These are phyloP conservation scores for Collybia sp. DNA, from an alignment of 768 basidiomycete species.

Conservation along the genomic window DNA sequence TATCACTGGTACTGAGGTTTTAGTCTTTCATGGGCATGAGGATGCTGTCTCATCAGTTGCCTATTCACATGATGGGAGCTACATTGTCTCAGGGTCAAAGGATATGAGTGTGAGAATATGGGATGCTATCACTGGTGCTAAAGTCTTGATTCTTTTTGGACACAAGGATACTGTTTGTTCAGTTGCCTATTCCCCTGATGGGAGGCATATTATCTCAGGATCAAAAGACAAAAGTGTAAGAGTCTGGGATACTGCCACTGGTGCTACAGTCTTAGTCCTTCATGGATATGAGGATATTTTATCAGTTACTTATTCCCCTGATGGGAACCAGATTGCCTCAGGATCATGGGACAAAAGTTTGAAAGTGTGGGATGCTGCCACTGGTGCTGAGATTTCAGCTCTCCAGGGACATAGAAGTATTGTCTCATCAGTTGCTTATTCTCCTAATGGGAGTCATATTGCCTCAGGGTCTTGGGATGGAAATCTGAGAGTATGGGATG, in stretches of 20 bases:
- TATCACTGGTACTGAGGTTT: slow-evolving; percentile 6
- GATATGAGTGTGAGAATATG: background rate
- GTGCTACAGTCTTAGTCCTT: background rate
- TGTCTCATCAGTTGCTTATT: slow-evolving; percentile 9
- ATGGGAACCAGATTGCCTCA: background rate
- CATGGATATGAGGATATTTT: slow-evolving; percentile 11
- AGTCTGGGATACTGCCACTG: slow-evolving; percentile 6
- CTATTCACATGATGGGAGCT: slow-evolving; percentile 5
- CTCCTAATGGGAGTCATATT: slow-evolving; percentile 8
- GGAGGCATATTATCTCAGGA: slow-evolving; percentile 7
- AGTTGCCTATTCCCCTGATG: background rate
- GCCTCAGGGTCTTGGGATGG: slow-evolving; percentile 12
- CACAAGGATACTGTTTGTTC: background rate
- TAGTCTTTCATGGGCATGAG: slow-evolving; percentile 13
- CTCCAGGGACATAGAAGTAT: background rate
- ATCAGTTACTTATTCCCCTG: slow-evolving; percentile 23
- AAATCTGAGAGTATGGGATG: slow-evolving; percentile 10
- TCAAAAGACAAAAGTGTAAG: slow-evolving; percentile 9
- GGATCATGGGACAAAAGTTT: background rate
- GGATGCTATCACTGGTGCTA: too few relatives aligned
- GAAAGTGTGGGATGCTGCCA: background rate
- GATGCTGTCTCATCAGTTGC: slow-evolving; percentile 5
- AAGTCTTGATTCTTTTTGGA: too few relatives aligned
- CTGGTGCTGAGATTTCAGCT: background rate
- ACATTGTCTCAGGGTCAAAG: background rate